Percentiles rank a stretch among this genome's conserved stretches.
Conservation (phyloP, 2,329 filamentous ascomycete species). For the Stagonosporopsis vannaccii region DNA sequence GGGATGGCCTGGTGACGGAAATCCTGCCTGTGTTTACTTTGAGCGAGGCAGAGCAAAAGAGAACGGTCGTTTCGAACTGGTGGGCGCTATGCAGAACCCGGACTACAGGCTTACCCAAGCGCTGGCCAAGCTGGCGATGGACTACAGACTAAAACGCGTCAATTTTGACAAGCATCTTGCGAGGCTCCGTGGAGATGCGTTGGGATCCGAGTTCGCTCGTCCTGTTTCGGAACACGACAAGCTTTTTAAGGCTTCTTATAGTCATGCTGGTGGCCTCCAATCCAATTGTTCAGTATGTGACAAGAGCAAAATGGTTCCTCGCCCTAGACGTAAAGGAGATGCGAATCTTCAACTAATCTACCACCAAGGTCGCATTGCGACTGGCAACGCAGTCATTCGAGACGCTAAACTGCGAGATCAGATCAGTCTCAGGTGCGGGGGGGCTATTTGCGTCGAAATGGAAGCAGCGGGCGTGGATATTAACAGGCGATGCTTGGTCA, state of each 20-base stretch:
- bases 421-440: constrained; percentile 12
- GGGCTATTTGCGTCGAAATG: constrained; percentile 20
- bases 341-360: neutral
- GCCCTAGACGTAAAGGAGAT: neutral
- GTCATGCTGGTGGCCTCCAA: neutral
- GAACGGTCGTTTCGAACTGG: neutral
- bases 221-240: neutral
- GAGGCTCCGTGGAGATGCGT: neutral
- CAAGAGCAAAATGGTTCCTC: neutral
- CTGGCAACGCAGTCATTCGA: neutral
- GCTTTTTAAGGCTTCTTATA: neutral
- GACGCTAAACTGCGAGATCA: constrained; percentile 8
- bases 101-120: neutral
- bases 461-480: constrained; percentile 20
- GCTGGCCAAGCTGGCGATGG: neutral
- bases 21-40: constrained; percentile 11
- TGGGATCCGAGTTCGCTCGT: neutral
- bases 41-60: neutral
- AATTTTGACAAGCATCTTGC: neutral
- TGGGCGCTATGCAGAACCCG: neutral
- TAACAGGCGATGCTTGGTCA: constrained; percentile 18
- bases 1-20: constrained; percentile 15
- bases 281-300: neutral
- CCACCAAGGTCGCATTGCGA: neutral
- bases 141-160: no score